Evolutionary conservation across 2,329 filamentous ascomycete species (phyloP), one percentile per base, ranked within the genome.

Genomic region (Pyricularia sp.): DNA sequence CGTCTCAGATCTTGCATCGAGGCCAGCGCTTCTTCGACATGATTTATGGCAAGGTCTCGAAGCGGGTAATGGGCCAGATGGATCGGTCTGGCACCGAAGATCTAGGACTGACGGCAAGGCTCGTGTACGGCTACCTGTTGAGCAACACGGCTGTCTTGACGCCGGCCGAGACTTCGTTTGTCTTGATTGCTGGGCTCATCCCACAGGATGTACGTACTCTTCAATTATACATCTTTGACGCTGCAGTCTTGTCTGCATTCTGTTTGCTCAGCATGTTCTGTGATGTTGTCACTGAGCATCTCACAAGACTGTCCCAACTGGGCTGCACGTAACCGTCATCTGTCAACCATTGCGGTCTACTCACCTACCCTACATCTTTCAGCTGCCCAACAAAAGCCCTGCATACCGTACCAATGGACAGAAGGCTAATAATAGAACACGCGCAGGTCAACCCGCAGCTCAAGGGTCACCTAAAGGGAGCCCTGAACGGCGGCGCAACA

Each of bases 381-480:
- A 59, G 26, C 26, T 59, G 55, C 13, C 9, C 55, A 59, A 16
- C 55, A 59, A 26, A 10, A 3, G 9, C 3, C 53, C 22, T 6
- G 53, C 24, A 24, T 57, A 26, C 22, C 53, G 53, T 22, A 26
- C 53, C 53, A 26, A 13, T 26, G 5, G 26, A 26, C 19, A 26
- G 16, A 22, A 22, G 26, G 53, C 55, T 59, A 59, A 59, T 59
- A 28, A 59, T 59, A 59, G 55, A 59, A 63, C 19, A 40, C 30
- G 2, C 9, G 63, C 65, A 80, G 79, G 76, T 82, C 22, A 82
- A 82, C 66, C 78, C 79, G 6, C 81, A 83, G 67, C 71, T 83
- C 61, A 83, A 82, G 67, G 81, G 81, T 4, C 81, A 83, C 72
- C 73, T 83, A 19, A 77, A 75, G 68, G 81, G 80, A 3, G 78